Evolutionary conservation across 164 flowering plant genomes (phyloP).

Genomic region (Amborella trichopoda): DNA sequence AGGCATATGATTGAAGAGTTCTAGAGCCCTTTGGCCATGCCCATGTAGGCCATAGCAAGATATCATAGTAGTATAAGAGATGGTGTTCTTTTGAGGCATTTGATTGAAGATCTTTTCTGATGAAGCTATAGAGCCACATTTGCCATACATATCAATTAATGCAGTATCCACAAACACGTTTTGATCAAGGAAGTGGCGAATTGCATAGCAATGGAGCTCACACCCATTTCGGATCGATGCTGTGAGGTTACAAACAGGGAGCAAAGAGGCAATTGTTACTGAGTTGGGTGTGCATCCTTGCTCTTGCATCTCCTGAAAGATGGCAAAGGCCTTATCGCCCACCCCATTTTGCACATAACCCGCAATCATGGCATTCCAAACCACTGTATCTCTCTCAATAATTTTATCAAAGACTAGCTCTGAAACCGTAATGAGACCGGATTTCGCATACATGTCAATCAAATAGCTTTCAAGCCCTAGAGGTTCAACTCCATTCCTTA

Average conservation of each 20-base stretch:
- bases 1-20: slow-evolving; percentile 44
- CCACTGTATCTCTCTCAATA: slow-evolving; percentile 50
- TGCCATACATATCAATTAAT: slow-evolving; percentile 79
- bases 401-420: slow-evolving; percentile 27
- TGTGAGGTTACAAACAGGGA: slow-evolving; percentile 50
- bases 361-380: slow-evolving; percentile 87
- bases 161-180: slow-evolving; percentile 75
- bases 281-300: slow-evolving; percentile 43
- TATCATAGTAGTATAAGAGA: slow-evolving; percentile 81
- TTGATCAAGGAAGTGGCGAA: slow-evolving; percentile 41
- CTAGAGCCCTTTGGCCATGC: slow-evolving; percentile 54
- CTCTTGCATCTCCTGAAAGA: slow-evolving; percentile 47
- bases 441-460: slow-evolving; percentile 90
- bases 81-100: slow-evolving; percentile 43
- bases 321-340: slow-evolving; percentile 33
- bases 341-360: slow-evolving; percentile 62
- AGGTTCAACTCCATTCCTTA: slow-evolving; percentile 56
- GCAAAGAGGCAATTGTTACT: slow-evolving; percentile 65
- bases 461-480: slow-evolving; percentile 81
- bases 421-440: slow-evolving; percentile 41
- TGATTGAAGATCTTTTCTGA: slow-evolving; percentile 44
- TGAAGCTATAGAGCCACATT: slow-evolving; percentile 43
- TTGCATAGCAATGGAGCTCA: slow-evolving; percentile 62
- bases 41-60: slow-evolving; percentile 86
- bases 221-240: slow-evolving; percentile 51